Evolutionary conservation across 768 basidiomycete genomes (phyloP).

Genomic region (Boletus barrowsii): DNA sequence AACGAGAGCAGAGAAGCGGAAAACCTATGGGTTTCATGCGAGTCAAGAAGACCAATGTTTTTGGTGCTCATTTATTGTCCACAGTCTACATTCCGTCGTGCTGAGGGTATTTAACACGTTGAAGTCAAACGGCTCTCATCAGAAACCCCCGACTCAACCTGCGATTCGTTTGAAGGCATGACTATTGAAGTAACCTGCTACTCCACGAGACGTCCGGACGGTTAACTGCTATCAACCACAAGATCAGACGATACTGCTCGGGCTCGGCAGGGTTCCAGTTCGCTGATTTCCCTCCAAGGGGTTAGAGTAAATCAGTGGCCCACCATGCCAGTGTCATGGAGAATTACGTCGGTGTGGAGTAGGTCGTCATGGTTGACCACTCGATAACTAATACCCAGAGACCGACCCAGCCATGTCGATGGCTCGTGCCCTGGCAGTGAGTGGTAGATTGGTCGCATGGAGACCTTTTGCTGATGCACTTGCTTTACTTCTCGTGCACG

Average conservation of each 20-base stretch:
- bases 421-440: not conserved
- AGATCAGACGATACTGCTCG: too few species aligned
- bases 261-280: too few species aligned
- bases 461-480: not conserved
- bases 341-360: not conserved
- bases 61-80: too few species aligned
- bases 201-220: not conserved
- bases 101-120: too few species aligned
- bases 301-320: not conserved
- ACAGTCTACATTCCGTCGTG: too few species aligned
- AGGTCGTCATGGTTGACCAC: not conserved
- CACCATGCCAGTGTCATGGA: not conserved
- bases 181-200: too few species aligned
- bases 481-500: not conserved
- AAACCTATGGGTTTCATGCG: too few species aligned
- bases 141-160: too few species aligned
- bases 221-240: not conserved
- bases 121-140: too few species aligned
- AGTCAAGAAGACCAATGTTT: too few species aligned
- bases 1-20: too few species aligned
- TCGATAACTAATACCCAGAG: not conserved
- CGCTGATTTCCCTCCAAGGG: not conserved
- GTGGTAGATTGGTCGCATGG: not conserved
- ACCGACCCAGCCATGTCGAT: not conserved
- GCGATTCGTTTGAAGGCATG: conserved; percentile 13